Evolutionary conservation across 176 grass and related monocot species (phyloP).

Genomic region (Cenchrus fungigraminus): DNA sequence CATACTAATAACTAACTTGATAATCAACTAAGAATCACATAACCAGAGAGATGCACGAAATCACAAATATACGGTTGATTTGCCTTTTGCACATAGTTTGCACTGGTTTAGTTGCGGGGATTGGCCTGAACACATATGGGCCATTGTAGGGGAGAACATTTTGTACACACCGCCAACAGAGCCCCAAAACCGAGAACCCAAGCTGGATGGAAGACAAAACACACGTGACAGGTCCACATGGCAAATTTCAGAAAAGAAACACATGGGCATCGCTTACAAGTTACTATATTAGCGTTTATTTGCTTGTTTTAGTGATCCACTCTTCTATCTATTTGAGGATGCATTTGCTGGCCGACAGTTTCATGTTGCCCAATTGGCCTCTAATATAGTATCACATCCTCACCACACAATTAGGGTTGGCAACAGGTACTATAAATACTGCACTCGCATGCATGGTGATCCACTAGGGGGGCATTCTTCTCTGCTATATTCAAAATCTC

Average conservation of each 20-base stretch:
- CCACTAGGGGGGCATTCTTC: constrained; percentile 19
- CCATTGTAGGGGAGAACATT: not conserved
- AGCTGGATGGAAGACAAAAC: not conserved
- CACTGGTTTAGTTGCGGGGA: not conserved
- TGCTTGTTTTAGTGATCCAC: constrained; percentile 45
- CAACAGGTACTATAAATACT: constrained; percentile 24
- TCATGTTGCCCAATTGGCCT: constrained; percentile 47
- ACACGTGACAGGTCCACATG: constrained; percentile 19
- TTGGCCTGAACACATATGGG: not conserved
- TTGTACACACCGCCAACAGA: not conserved
- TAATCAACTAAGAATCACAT: too few species aligned
- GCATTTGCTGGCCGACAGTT: constrained; percentile 54
- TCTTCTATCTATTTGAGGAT: constrained; percentile 33
- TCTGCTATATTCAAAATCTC: constrained; percentile 38
- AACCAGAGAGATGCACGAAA: too few species aligned
- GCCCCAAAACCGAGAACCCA: constrained; percentile 5
- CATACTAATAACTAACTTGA: too few species aligned
- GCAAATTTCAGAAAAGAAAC: constrained; percentile 1
- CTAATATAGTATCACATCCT: constrained; percentile 48
- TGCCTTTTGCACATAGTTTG: too few species aligned
- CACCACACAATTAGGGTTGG: constrained; percentile 36
- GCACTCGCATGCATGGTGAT: constrained; percentile 22
- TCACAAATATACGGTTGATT: too few species aligned
- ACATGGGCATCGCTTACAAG: not conserved
- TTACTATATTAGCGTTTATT: not conserved